Evolutionary conservation across 2,329 filamentous ascomycete genomes (phyloP), one percentile per base, ranked within the genome.

Genomic region (Fusarium longipes): DNA sequence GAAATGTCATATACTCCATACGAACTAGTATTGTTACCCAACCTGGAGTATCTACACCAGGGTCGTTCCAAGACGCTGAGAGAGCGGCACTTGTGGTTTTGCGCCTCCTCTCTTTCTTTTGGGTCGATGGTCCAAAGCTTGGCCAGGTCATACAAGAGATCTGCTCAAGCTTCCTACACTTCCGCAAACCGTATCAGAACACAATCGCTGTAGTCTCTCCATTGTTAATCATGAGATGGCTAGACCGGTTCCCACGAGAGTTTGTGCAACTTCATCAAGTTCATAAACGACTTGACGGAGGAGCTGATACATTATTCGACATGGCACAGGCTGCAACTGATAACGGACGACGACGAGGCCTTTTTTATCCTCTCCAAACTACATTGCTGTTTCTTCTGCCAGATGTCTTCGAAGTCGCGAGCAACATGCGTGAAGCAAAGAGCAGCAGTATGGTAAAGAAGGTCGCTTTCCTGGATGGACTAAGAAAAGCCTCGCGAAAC

Each of bases 341-440:
- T 72, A 86, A 83, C 54, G 82, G 81, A 35, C 83, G 83, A 64
- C 82, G 85, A 45, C 87, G 83, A 67, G 81, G 82, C 5, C 78
- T 86, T 30, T 78, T 90, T 20, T 89, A 85, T 68, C 88, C 89
- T 17, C 80, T 91, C 50, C 89, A 91, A 73, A 87, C 84, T 3
- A 83, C 85, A 14, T 77, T 91, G 6, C 77, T 91, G 11, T 84
- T 91, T 59, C 80, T 91, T 10, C 78, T 90, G 10, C 89, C 89
- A 6, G 89, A 91, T 68, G 86, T 91, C 8, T 91, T 91, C 67
- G 87, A 90, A 75, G 87, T 91, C 32, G 89, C 88, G 25, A 89
- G 87, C 75, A 89, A 89, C 75, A 81, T 91, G 74, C 83, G 87
- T 58, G 88, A 90, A 65, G 83, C 84, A 29, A 90, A 89, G 74